Evolutionary conservation across 208 protist genomes (phyloP), one percentile per base, ranked within the genome.

Genomic region (Vickermania spadyakhi): DNA sequence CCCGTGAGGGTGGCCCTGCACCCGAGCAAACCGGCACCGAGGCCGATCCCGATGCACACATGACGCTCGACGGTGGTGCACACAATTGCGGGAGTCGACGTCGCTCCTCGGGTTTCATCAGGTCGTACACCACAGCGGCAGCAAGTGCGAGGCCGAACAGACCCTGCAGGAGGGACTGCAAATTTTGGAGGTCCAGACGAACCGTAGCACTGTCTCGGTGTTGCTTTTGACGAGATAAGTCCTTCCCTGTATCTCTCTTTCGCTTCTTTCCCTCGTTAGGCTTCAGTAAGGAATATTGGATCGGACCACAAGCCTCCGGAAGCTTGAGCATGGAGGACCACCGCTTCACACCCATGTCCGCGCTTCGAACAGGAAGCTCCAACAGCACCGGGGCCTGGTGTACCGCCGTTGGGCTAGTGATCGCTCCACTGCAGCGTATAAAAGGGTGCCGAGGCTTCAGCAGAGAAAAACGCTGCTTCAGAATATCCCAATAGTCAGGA

Each of bases 91-190:
- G 28, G 36, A 18, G 52, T 31, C 23, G 13, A 2, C 41, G 3
- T 28, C 59, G 1, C 11, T 45, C 23, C 28, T 56, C 7, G 26
- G 27, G n/a, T 52, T 67, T 45, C 59, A 67, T 14, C 31, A 45
- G 26, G 65, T 42, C 1, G 69, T 52, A 36, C 62, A 74, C 22
- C 54, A 70, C n/a, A 74, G 31, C 5, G 68, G 36, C 36, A 18
- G 36, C 36, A 18, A 45, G 36, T 7, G 36, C 36, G 36, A 45
- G 36, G 36, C 11, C 36, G 36, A 45, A 18, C 11, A 18, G 36
- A 18, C 36, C 36, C 36, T 45, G 36, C 36, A 45, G 18, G 11
- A 45, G 36, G 11, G 11, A 7, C 36, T 45, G 36, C 36, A 45
- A 7, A 18, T n/a, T 18, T n/a, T 7, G 36, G 11, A 45, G 36